A percentile compares a stretch with the other conserved stretches of the same genome.
These are phyloP conservation scores for Vitis cinerea DNA, from an alignment of 164 flowering plant species.

Conservation along the genomic window DNA sequence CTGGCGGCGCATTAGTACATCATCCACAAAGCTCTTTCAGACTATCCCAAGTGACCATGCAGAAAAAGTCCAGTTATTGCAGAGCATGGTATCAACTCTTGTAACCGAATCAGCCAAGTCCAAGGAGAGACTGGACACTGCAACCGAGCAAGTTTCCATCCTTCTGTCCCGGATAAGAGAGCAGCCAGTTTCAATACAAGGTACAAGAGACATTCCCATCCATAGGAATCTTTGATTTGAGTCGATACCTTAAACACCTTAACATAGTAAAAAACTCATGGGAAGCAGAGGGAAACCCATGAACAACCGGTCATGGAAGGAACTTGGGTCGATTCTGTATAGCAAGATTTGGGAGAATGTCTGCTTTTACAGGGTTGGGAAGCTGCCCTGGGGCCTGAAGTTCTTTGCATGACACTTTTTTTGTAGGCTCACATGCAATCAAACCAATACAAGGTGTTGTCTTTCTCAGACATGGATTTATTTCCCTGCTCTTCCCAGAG, in stretches of 20 bases:
- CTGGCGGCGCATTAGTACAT: slow-evolving; percentile 64
- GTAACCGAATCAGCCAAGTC: slow-evolving; percentile 78
- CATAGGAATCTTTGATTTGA: slow-evolving; percentile 24
- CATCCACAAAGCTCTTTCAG: slow-evolving; percentile 38
- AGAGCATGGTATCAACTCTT: slow-evolving; percentile 70
- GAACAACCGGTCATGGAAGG: not conserved
- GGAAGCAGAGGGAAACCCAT: not conserved
- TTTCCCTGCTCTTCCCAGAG: not conserved
- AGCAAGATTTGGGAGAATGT: not conserved
- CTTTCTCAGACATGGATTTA: not conserved
- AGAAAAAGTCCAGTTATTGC: slow-evolving; percentile 67
- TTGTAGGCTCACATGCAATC: not conserved
- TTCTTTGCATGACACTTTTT: not conserved
- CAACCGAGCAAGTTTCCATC: slow-evolving; percentile 63
- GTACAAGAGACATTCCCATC: slow-evolving; percentile 33
- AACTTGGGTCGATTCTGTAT: not conserved
- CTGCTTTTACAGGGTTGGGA: not conserved
- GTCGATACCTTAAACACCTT: not conserved
- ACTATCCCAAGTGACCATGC: slow-evolving; percentile 40
- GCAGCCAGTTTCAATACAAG: slow-evolving; percentile 51
- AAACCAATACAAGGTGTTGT: not conserved
- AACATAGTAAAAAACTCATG: not conserved
- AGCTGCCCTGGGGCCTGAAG: not conserved
- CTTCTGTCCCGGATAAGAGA: slow-evolving; percentile 72
- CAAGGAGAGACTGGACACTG: slow-evolving; percentile 70